A percentile compares a stretch with the other conserved stretches of the same genome.
phyloP scores from a whole-genome alignment of 2,329 filamentous ascomycete species.

The Talaromyces pinophilus region DNA sequence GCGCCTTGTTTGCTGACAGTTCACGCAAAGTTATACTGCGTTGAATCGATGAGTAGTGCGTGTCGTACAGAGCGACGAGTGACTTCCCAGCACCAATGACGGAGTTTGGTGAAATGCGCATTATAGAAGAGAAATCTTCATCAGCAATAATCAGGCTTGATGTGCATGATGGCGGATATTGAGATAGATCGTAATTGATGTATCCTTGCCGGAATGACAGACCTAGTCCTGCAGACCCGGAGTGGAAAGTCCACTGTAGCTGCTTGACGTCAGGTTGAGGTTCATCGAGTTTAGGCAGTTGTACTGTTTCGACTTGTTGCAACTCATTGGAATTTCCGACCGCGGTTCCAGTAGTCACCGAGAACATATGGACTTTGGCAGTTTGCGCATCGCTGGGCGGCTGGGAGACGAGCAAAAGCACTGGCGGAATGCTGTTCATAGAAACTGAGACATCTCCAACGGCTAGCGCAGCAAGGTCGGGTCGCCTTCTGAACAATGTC shows the following conservation, averaged over 20 bases:
- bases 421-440: conserved; percentile 36
- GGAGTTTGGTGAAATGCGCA: conserved; percentile 46
- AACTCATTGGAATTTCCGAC: conserved; percentile 37
- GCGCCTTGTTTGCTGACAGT: conserved; percentile 31
- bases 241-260: conserved; percentile 44
- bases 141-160: conserved; percentile 42
- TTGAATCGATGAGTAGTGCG: conserved; percentile 50
- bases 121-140: conserved; percentile 43
- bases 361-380: conserved; percentile 44
- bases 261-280: conserved; percentile 30
- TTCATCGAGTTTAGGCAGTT: conserved; percentile 36
- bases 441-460: conserved; percentile 35
- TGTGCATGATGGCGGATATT: conserved; percentile 42
- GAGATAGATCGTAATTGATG: conserved; percentile 46
- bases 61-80: conserved; percentile 48
- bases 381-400: conserved; percentile 35
- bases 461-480: conserved; percentile 42
- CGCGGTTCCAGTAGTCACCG: conserved; percentile 34
- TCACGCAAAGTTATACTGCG: conserved; percentile 41
- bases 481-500: conserved; percentile 42
- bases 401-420: conserved; percentile 45
- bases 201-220: conserved; percentile 45
- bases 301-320: conserved; percentile 40
- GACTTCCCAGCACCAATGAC: conserved; percentile 46
- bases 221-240: conserved; percentile 42